Base-by-base conservation (phyloP, 164 flowering plant species). In the Tetrastigma voinierianum region DNA sequence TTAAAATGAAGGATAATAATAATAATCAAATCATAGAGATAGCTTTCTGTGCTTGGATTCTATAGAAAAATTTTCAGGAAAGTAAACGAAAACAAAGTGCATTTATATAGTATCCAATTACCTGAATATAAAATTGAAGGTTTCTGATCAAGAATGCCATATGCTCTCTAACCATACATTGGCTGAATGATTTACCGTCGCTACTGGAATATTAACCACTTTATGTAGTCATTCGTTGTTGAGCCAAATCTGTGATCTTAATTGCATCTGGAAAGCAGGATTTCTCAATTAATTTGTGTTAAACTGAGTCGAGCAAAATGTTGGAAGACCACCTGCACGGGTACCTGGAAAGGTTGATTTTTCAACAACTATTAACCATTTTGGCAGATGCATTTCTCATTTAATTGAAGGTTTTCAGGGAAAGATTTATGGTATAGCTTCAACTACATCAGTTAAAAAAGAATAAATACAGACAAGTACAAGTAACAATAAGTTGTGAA, bases 91-190 rank as follows among this genome's bases (percentile, higher is more conserved):
- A 46, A 20, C 3, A 43, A 46, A 24, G 18, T 40, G 48, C 16
- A 18, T 40, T 40, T 25, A n/a, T 32, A 45, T 43, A 13, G 14
- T 10, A 68, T 58, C 1, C 1, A 53, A 20, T 32, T 13, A 90
- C 97, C 97, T 93, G 99, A 68, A 96, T 93, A 69, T 96, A 96
- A 75, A 96, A 96, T 64, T 93, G 98, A 55, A 93, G 90, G 75
- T 96, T 96, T 78, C 98, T 84, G 55, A 93, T 93, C 69, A 93
- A 76, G 80, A 93, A 96, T 14, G 93, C 97, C 99, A 96, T 96
- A 68, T 96, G 96, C 80, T 93, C 99, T 70, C 99, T 85, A 71
- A 93, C 96, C 98, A 91, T n/a, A n/a, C 87, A 87, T 88, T 66
- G 98, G 96, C 72, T 91, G 83, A 62, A n/a, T n/a, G 77, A 80